Base-by-base conservation (phyloP, 2,329 filamentous ascomycete genomes). In the Penicillium palitans region DNA sequence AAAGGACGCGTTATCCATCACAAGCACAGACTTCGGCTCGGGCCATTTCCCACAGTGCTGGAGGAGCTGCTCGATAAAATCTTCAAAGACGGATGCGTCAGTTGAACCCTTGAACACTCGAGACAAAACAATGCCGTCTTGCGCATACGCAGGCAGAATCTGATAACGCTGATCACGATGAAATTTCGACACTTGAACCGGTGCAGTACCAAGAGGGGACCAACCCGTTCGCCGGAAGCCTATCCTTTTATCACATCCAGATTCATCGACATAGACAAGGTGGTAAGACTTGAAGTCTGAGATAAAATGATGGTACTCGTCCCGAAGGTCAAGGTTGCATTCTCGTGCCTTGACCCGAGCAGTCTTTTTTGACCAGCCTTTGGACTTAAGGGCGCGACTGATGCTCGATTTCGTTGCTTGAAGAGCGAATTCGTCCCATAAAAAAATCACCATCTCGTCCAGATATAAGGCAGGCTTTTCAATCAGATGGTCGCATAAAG, bases 71-170 rank as follows among this genome's bases (percentile, higher is more conserved):
- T 35, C 33, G 13, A 35, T 35, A 17, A 35, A 35, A 15, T 35
- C 13, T 5, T 15, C 4, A 35, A 35, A 35, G 27, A 50, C 35
- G 15, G 45, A 37, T 45, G 52, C 55, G 55, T 71, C 65, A 47
- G 63, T 72, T 54, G 59, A 67, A 52, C 68, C 67, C 35, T 63
- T 40, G 46, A 66, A 71, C 24, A 70, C 62, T 35, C 63, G 64
- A 29, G 61, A 64, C 21, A 47, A 19, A n/a, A 57, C n/a, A 35
- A 57, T 24, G 2, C 44, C 44, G 9, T 53, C 51, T 27, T 45
- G 10, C 6, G 40, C 52, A 31, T 53, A 53, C 21, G 21, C 41
- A 25, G 55, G 40, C 2, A 57, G 41, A 10, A 57, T 57, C 19
- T 57, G 35, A 39, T 52, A 52, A n/a, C 25, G 35, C 39, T 57